Base-by-base conservation (phyloP, 495 filamentous ascomycete species). In the Geoglossum glabrum region DNA sequence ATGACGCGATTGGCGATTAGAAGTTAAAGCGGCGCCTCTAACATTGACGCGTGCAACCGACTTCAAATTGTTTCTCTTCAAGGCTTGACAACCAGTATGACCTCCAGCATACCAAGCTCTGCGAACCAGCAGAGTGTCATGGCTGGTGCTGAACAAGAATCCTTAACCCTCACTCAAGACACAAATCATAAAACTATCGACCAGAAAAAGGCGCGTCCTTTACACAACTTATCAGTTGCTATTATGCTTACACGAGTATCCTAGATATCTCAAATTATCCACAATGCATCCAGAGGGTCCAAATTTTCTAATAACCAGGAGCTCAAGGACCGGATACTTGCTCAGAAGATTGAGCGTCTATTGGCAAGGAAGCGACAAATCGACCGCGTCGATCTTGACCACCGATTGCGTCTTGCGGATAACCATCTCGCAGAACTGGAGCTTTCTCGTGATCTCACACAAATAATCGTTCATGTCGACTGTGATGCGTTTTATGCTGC, bases 401-500 rank as follows among this genome's bases (percentile, higher is more conserved):
- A 72, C 25, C 85, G 95, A 55, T 69, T 82, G 30, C 81, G 85
- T 28, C 77, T 76, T 38, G 88, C 87, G 13, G 89, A 97, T 66
- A 86, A 86, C 56, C 81, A 85, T 62, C 79, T 96, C 57, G 77
- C 80, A 0, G 79, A 90, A 61, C 74, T 96, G 11, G 92, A 97
- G 62, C 62, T 76, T 0, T 75, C 76, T 17, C 78, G 92, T 8
- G 90, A 97, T 64, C 72, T 97, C n/a, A 76, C 78, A 13, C 92
- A 96, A 66, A 71, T 78, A 51, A 78, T 97, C 27, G 82, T 96
- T 0, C 92, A 99, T 66, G 75, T 99, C 31, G 92, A 99, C 69
- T 99, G 92, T 68, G 92, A 99, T 71, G 92, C 93, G 21, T 99
- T 99, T 71, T 99, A 90, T 64, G 92, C 92, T 0, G 86, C 90